Base-by-base conservation (phyloP, 1,284 basidiomycete genomes). In the Ganoderma lingzhi region DNA sequence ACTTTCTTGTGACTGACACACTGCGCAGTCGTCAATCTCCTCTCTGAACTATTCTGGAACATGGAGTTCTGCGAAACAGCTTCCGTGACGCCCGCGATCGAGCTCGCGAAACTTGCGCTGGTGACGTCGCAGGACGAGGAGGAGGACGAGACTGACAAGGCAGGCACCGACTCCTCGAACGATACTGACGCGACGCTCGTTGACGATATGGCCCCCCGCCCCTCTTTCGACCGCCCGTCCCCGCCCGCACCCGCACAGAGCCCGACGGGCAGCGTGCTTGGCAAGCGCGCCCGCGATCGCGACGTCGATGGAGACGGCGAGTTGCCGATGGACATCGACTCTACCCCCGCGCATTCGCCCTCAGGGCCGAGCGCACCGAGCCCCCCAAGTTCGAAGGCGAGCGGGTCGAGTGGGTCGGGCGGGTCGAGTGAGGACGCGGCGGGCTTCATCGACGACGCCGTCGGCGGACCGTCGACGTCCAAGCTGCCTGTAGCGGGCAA, bases 31-130 rank as follows among this genome's bases (percentile, higher is more conserved):
- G 91, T 96, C 68, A 84, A 84, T 64, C 92, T 93, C 65, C 87
- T 98, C 5, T 92, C 92, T 8, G 86, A 88, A 23, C 85, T 98
- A 5, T 97, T 97, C 82, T 87, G 85, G 79, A 86, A 93, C 67
- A 86, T 98, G 66, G 93, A 95, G 74, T 88, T 88, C 69, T 87
- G 86, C 67, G 86, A 90, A 48, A 81, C 83, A 1, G 79, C 89
- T 6, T 87, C 95, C 6, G 90, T 98, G 32, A 95, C 94, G 0
- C 96, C 96, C 0, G 90, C 91, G 5, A 83, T 95, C 59, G 94
- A 97, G 76, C 86, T 98, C 14, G 96, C 96, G 9, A 96, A 97
- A 77, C 87, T 98, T n/a, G 96, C 96, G 0, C 86, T 98, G 19
- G 93, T 97, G 23, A 96, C 96, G 3, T 93, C 94, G 2, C 90